These are phyloP conservation scores for Agaricus subrufescens DNA, from an alignment of 768 basidiomycete genomes.

Conservation along the genomic window DNA sequence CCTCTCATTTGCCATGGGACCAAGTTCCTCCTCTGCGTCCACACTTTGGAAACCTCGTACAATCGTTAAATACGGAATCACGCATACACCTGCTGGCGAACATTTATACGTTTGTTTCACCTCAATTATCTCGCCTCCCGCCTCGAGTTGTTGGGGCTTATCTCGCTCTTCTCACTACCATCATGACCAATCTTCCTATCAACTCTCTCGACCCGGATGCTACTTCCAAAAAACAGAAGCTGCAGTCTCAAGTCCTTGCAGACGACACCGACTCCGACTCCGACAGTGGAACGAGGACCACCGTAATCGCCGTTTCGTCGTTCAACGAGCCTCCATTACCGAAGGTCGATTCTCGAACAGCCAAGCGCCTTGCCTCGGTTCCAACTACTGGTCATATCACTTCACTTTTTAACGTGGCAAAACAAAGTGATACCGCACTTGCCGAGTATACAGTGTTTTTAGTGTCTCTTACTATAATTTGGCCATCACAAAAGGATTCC, in stretches of 20 bases:
- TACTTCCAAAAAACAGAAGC: conserved; percentile 7
- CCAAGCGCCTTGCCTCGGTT: conserved; percentile 59
- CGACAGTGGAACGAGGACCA: conserved; percentile 24
- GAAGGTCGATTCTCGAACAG: conserved; percentile 51
- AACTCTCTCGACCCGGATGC: conserved; percentile 43
- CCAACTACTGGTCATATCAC: conserved; percentile 48
- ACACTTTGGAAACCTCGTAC: conserved; percentile 20
- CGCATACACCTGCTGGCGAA: conserved; percentile 71
- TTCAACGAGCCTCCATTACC: conserved; percentile 31
- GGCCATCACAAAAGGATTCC: conserved; percentile 53
- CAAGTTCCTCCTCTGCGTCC: conserved; percentile 26
- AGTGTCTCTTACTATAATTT: conserved; percentile 51
- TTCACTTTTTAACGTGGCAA: conserved; percentile 43
- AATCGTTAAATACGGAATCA: conserved; percentile 21
- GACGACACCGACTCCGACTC: conserved; percentile 35
- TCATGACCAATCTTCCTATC: conserved; percentile 51
- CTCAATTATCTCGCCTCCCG: conserved; percentile 52
- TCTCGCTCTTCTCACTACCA: conserved; percentile 42
- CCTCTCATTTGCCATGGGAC: conserved; percentile 54
- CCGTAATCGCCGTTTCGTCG: conserved; percentile 32
- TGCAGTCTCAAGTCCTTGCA: conserved; percentile 12
- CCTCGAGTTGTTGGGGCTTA: conserved; percentile 45
- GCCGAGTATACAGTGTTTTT: conserved; percentile 53
- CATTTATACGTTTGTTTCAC: conserved; percentile 56
- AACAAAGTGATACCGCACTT: conserved; percentile 33